Evolutionary conservation across 139 green algal genomes (phyloP).

Genomic region (Chloropicon primus): DNA sequence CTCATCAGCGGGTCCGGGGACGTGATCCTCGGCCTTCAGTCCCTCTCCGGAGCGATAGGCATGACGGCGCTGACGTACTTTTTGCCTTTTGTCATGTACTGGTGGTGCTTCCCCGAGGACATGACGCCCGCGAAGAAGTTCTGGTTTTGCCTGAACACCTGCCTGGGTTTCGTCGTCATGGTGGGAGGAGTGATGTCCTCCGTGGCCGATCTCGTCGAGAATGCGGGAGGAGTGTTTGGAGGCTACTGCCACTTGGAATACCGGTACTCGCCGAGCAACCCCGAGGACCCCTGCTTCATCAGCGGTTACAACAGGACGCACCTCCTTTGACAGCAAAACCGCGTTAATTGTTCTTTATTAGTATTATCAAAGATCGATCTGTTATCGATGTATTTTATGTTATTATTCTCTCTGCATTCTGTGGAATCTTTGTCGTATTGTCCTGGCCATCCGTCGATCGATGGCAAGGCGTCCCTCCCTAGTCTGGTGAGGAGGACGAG

Average conservation of each 20-base stretch:
- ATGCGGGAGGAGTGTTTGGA: neutral
- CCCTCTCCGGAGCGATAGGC: neutral
- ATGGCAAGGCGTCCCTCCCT: no score
- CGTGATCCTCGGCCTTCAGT: neutral
- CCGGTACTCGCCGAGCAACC: neutral
- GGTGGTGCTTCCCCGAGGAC: neutral
- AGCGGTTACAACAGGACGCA: neutral
- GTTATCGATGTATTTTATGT: no score
- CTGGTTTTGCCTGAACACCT: neutral
- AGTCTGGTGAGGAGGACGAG: no score
- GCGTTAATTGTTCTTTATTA: neutral
- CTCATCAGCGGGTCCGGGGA: neutral
- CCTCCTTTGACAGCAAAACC: neutral
- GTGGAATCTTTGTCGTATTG: no score
- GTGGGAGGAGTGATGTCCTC: neutral
- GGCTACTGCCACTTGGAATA: neutral
- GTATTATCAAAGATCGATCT: neutral
- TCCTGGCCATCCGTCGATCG: no score
- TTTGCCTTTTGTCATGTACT: neutral
- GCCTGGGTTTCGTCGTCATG: neutral
- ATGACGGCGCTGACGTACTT: neutral
- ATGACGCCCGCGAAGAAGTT: neutral
- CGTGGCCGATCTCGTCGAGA: neutral
- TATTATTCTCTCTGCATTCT: no score
- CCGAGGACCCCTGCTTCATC: neutral